Base-by-base conservation (phyloP, 1,139 yeast species). In the Hyphopichia fennica region DNA sequence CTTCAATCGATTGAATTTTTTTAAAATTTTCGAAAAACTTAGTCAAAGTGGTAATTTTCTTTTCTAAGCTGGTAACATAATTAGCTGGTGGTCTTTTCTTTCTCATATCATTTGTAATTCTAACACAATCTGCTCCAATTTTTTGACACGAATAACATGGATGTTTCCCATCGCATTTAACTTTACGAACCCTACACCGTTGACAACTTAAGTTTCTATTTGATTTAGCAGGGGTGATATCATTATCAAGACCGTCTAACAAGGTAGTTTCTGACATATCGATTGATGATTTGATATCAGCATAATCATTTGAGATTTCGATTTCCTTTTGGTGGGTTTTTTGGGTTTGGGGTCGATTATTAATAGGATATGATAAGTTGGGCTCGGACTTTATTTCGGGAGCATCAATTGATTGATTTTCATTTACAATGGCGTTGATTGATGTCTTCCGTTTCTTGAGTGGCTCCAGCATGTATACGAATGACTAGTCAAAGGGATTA, bases 61-160 rank as follows among this genome's bases (percentile, higher is more conserved):
- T 53, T 50, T 72, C 73, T 37, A 72, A 53, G 14, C 58, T 57
- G 31, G 61, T 51, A 17, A 79, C 83, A 49, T 80, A 79, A 37
- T 69, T 68, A 7, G 72, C 75, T 0, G 78, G 69, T 4, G 79
- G 79, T 40, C 84, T 61, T 46, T 71, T 75, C 52, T 77, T 79
- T 37, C 86, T 60, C 65, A 75, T 63, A 53, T 81, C 86, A 43
- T 67, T 66, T 8, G 70, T 68, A n/a, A 75, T 69, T 36, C 70
- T 70, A 22, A 77, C 63, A 54, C 86, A 81, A 37, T 72, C 77
- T 13, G 71, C 63, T 3, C 67, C 65, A 6, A 72, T 63, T 44
- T 68, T 69, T 18, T 58, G 55, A 55, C 86, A 81, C 39, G 69
- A 69, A 19, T 69, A 61, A 50, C 86, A 81, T 0, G 85, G 85